Base-by-base conservation (phyloP, 352 stramenopile species). In the Phytopythium helicoides region DNA sequence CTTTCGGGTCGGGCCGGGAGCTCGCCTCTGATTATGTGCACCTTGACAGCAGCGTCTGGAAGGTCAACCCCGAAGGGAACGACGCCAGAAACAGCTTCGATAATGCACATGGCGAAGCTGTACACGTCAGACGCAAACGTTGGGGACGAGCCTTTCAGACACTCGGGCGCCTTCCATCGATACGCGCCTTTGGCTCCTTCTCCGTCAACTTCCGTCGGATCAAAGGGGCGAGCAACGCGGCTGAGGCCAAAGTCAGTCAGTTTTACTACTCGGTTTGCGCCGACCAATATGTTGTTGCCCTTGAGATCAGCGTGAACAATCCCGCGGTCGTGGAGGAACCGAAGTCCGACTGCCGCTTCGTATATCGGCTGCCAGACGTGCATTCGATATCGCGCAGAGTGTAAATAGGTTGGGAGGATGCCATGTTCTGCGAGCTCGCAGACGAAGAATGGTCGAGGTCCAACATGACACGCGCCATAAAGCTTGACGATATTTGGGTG, bases 261-360 rank as follows among this genome's bases (percentile, higher is more conserved):
- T 23, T 68, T 70, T 10, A 53, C 60, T 14, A 49, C 65, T 11
- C 56, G 56, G 46, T 70, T 57, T 25, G 47, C 57, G 36, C 48
- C 51, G 9, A 73, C 58, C 35, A 73, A 56, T 37, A 73, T 71
- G 28, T 73, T 73, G 57, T 70, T 64, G 12, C 60, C 68, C 46
- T 73, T 73, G 31, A 73, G 51, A 36, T 73, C 61, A 3, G 60
- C 60, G 33, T 73, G 65, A 22, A 70, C 65, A 33, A 73, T 64
- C 12, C 56, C 66, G 19, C 58, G 58, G 8, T 67, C 56, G n/a
- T 73, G 65, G 10, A 73, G 51, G 40, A 69, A 66, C 41, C 62
- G 35, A n/a, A 73, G 26, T 2, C 64, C 64, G 10, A 11, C 60
- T 46, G 18, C 60, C 45, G 31, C 58, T 56, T 45, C 66, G 54